Conservation (phyloP, 345 rosid genomes). For the Kernera saxatilis region DNA sequence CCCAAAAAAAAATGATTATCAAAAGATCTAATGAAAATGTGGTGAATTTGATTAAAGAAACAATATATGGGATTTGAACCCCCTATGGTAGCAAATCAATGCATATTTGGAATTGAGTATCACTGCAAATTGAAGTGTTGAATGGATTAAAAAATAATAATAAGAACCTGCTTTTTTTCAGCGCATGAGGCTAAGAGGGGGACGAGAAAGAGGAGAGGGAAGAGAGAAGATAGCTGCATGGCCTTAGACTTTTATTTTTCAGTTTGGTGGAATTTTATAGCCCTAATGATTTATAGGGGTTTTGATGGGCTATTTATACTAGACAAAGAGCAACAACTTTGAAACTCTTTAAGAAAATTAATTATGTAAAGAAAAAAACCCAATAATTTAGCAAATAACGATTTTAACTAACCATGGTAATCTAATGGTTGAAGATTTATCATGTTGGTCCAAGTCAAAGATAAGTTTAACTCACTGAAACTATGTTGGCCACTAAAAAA, state of each 20-base stretch:
- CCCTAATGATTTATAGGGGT: background rate
- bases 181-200: slow-evolving; percentile 44
- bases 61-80: background rate
- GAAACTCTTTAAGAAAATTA: background rate
- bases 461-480: background rate
- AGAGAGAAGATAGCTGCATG: slow-evolving; percentile 31
- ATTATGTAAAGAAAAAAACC: background rate
- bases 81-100: background rate
- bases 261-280: slow-evolving; percentile 5
- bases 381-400: background rate
- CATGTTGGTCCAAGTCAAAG: background rate
- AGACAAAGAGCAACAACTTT: slow-evolving; percentile 1
- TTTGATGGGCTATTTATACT: slow-evolving; percentile 25
- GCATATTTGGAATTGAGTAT: background rate
- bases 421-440: slow-evolving; percentile 6
- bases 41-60: background rate
- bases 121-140: background rate
- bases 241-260: background rate
- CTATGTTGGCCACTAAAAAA: background rate
- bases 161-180: slow-evolving; percentile 31
- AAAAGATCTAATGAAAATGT: background rate
- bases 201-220: slow-evolving; percentile 32
- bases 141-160: background rate
- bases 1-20: background rate
- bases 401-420: background rate